A percentile compares a stretch with the other conserved stretches of the same genome.
Conservation (phyloP, 768 basidiomycete genomes). For the Leccinellum rugosiceps region DNA sequence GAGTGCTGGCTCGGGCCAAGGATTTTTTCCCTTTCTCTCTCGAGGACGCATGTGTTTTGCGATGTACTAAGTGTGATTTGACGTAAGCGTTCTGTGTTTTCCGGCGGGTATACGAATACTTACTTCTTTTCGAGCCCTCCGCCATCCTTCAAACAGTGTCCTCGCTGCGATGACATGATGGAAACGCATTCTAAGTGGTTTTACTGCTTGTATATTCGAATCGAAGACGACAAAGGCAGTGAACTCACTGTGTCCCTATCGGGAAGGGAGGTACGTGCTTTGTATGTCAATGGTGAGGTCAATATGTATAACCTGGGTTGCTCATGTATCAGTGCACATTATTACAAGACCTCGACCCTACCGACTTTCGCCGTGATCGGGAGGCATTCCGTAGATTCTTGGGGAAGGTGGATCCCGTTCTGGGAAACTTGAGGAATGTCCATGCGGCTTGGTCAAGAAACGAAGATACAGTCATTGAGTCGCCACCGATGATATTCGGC, state of each 20-base stretch:
- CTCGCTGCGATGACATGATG: conserved; percentile 51
- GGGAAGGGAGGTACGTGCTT: conserved; percentile 40
- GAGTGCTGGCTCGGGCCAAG: conserved; percentile 46
- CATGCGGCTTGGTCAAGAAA: conserved; percentile 32
- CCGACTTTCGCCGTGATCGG: conserved; percentile 41
- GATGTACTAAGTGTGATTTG: conserved; percentile 51
- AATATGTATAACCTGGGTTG: neutral
- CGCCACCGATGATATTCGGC: conserved; percentile 26
- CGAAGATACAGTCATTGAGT: conserved; percentile 17
- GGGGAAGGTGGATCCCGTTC: conserved; percentile 40
- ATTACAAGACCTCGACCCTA: conserved; percentile 43
- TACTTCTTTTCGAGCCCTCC: conserved; percentile 39
- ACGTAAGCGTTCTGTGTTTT: conserved; percentile 36
- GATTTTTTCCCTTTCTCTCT: conserved; percentile 56
- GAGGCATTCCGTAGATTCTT: conserved; percentile 37
- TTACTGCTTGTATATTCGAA: conserved; percentile 47
- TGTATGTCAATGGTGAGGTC: neutral
- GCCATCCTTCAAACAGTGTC: conserved; percentile 41
- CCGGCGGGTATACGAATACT: neutral
- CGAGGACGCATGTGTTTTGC: conserved; percentile 43
- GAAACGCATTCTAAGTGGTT: conserved; percentile 45
- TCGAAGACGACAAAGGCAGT: conserved; percentile 48
- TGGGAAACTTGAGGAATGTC: conserved; percentile 46
- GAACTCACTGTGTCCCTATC: conserved; percentile 47
- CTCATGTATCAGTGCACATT: conserved; percentile 37